A percentile compares a stretch with the other conserved stretches of the same genome.
phyloP scores from a whole-genome alignment of 208 protist species.

The Blastocrithidia nonstop region DNA sequence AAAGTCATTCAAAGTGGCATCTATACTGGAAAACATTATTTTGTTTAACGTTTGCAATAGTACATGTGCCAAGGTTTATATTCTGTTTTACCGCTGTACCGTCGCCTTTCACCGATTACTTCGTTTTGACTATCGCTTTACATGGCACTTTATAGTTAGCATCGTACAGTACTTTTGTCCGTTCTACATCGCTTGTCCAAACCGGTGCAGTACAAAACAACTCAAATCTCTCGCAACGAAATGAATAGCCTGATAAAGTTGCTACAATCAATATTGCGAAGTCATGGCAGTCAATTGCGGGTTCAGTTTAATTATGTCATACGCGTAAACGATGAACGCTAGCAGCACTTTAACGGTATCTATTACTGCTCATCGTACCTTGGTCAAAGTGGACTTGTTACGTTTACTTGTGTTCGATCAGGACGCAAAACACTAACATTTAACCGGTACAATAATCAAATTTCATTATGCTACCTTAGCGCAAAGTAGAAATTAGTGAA shows the following conservation, averaged over 20 bases:
- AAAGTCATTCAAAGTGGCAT: conserved; percentile 44
- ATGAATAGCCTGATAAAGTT: conserved; percentile 12
- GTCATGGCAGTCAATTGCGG: conserved; percentile 19
- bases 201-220: no score
- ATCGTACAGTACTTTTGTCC: conserved; percentile 46
- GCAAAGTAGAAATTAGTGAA: conserved; percentile 20
- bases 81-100: conserved; percentile 42
- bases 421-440: conserved; percentile 59
- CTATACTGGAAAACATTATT: conserved; percentile 36
- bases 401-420: conserved; percentile 51
- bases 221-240: conserved; percentile 18
- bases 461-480: conserved; percentile 31
- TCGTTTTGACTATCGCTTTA: conserved; percentile 48
- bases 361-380: conserved; percentile 38
- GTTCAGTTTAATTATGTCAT: conserved; percentile 72
- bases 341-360: conserved; percentile 47
- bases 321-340: conserved; percentile 25
- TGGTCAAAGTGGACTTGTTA: conserved; percentile 19
- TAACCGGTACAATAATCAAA: conserved; percentile 12
- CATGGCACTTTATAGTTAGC: conserved; percentile 46
- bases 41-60: conserved; percentile 19
- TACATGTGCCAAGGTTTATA: conserved; percentile 24
- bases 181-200: conserved; percentile 32
- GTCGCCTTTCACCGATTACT: conserved; percentile 37
- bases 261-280: conserved; percentile 39